These are phyloP conservation scores for Xylariaceae sp. DNA, from an alignment of 2,329 filamentous ascomycete genomes.

Conservation along the genomic window DNA sequence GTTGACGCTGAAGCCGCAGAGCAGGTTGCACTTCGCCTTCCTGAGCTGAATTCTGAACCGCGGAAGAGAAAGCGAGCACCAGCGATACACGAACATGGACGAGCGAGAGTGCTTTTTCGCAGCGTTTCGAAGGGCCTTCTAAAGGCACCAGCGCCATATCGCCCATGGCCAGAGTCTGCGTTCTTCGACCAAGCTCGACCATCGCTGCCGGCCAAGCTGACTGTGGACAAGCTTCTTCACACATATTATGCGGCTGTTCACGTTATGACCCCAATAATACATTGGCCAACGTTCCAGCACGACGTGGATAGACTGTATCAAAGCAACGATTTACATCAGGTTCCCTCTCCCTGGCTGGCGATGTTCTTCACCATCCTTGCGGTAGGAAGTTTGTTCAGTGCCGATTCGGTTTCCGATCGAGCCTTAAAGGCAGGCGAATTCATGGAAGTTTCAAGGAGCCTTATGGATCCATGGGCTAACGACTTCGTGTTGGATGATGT, in stretches of 20 bases:
- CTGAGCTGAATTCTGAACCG: constrained; percentile 70
- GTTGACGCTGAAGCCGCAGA: constrained; percentile 55
- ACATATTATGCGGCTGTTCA: constrained; percentile 81
- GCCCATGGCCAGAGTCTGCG: constrained; percentile 54
- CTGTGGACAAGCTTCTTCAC: constrained; percentile 74
- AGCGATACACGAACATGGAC: constrained; percentile 71
- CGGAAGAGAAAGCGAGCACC: constrained; percentile 67
- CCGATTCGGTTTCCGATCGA: constrained; percentile 61
- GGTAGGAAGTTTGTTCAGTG: constrained; percentile 77
- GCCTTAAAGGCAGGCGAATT: constrained; percentile 65
- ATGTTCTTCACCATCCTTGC: constrained; percentile 85
- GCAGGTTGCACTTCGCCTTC: constrained; percentile 61
- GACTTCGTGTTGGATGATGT: constrained; percentile 78
- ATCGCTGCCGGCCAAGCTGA: constrained; percentile 71
- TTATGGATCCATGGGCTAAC: constrained; percentile 84
- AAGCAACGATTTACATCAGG: constrained; percentile 63
- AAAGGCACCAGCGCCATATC: constrained; percentile 75
- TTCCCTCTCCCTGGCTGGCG: constrained; percentile 74
- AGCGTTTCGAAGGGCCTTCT: constrained; percentile 80
- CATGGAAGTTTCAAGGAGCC: constrained; percentile 71
- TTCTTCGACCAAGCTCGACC: constrained; percentile 62
- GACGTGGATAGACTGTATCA: constrained; percentile 81
- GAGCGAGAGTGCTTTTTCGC: constrained; percentile 75
- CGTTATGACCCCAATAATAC: constrained; percentile 80
- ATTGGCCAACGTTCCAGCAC: constrained; percentile 83